Conservation (phyloP, 2,329 filamentous ascomycete species). For the Exophiala xenobiotica region DNA sequence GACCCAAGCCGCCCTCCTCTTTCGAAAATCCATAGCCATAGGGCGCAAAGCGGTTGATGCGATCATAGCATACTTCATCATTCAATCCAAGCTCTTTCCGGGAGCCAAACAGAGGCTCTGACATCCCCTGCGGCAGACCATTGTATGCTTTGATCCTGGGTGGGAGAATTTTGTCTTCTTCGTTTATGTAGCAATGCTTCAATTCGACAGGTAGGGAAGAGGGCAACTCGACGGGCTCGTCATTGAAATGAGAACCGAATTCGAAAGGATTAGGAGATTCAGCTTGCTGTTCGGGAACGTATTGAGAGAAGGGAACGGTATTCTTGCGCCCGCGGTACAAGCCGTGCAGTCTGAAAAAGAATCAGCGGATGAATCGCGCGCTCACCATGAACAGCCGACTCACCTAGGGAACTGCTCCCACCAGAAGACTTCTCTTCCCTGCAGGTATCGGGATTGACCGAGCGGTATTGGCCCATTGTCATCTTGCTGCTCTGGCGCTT, state of each 20-base stretch:
- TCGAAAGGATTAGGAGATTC: constrained; percentile 12
- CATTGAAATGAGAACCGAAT: constrained; percentile 2
- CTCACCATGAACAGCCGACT: background rate
- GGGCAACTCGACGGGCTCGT: constrained; percentile 7
- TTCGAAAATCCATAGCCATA: constrained; percentile 40
- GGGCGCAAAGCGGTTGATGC: constrained; percentile 66
- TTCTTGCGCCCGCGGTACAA: constrained; percentile 23
- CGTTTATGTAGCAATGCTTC: constrained; percentile 24
- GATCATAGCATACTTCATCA: constrained; percentile 64
- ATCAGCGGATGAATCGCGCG: background rate
- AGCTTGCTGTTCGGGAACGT: constrained; percentile 25
- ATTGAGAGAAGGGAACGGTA: constrained; percentile 22
- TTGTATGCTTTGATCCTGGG: constrained; percentile 25
- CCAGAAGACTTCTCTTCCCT: constrained; percentile 30
- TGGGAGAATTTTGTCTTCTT: constrained; percentile 18
- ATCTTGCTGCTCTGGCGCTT: constrained; percentile 6
- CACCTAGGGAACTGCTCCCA: constrained; percentile 30
- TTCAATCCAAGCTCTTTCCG: constrained; percentile 62
- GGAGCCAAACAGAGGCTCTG: constrained; percentile 60
- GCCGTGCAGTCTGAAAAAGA: constrained; percentile 17
- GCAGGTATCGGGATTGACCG: constrained; percentile 20
- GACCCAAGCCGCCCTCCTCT: constrained; percentile 31
- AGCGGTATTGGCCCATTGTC: constrained; percentile 23
- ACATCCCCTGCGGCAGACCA: constrained; percentile 28
- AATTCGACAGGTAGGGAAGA: background rate